These are phyloP conservation scores for Sicyos baderoa DNA, from an alignment of 306 rosid species.

Conservation along the genomic window DNA sequence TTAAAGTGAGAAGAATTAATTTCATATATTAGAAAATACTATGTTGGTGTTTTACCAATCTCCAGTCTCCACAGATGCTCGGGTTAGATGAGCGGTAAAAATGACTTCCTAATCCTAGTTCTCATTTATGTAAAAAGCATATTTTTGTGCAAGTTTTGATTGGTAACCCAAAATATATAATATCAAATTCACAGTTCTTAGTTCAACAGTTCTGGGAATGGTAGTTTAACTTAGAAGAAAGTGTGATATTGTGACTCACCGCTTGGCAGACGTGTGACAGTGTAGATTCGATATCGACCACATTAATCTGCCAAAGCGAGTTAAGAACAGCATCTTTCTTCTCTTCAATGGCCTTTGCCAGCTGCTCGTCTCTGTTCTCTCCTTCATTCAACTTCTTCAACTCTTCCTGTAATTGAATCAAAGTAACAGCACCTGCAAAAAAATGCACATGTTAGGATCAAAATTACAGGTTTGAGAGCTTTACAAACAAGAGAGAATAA, in stretches of 20 bases:
- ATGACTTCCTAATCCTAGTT: not conserved
- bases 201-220: not conserved
- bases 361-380: constrained; percentile 60
- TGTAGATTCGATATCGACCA: constrained; percentile 86
- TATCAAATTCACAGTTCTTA: not conserved
- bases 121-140: not conserved
- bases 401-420: constrained; percentile 86
- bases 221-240: not conserved
- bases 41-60: not conserved
- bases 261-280: constrained; percentile 70
- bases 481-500: constrained; percentile 5
- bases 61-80: not conserved
- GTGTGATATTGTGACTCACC: constrained; percentile 50
- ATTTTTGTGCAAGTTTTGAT: not conserved
- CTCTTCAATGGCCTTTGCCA: constrained; percentile 59
- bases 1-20: not conserved
- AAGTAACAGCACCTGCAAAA: constrained; percentile 79
- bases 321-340: constrained; percentile 76
- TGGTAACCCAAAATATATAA: not conserved
- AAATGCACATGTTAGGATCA: constrained; percentile 3
- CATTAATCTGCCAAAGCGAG: constrained; percentile 87
- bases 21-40: not conserved
- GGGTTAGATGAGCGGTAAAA: not conserved
- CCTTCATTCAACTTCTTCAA: constrained; percentile 55
- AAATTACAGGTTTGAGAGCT: not conserved